phyloP scores from a whole-genome alignment of 2,329 filamentous ascomycete genomes.

The Aspergillus tanneri region DNA sequence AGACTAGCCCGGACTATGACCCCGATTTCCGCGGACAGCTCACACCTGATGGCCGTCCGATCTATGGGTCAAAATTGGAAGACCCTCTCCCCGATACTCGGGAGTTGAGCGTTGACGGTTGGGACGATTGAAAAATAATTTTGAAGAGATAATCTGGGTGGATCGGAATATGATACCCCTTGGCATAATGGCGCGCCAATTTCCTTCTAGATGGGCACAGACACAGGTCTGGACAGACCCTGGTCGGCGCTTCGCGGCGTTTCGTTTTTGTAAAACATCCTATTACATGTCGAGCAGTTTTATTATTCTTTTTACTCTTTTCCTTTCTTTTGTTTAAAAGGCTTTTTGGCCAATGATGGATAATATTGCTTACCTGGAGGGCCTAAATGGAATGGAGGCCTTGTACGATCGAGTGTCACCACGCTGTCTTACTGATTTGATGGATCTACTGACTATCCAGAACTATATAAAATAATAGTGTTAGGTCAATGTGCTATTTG shows the following conservation, averaged over 20 bases:
- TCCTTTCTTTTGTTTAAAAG: constrained; percentile 9
- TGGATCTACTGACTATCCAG: constrained; percentile 19
- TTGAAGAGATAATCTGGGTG: constrained; percentile 22
- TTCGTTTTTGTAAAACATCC: constrained; percentile 22
- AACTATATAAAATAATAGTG: constrained; percentile 18
- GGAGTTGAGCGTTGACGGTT: constrained; percentile 35
- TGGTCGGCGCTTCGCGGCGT: constrained; percentile 26
- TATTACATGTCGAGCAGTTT: constrained; percentile 4
- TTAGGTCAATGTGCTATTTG: constrained; percentile 13
- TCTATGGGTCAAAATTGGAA: constrained; percentile 38
- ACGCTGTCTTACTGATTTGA: constrained; percentile 16
- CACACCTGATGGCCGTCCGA: constrained; percentile 44
- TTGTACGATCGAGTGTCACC: constrained; percentile 20
- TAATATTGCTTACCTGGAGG: constrained; percentile 18
- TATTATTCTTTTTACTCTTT: constrained; percentile 2
- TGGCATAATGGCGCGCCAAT: constrained; percentile 28
- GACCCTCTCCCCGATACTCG: constrained; percentile 34
- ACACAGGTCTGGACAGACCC: constrained; percentile 20
- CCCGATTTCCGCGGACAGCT: constrained; percentile 46
- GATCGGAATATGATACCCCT: constrained; percentile 28
- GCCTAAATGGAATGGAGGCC: constrained; percentile 9
- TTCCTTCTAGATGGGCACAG: constrained; percentile 27
- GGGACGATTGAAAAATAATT: constrained; percentile 31
- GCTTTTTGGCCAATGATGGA: constrained; percentile 12
- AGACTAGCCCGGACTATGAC: constrained; percentile 44